phyloP scores from a whole-genome alignment of 345 rosid genomes.

The Cardamine resedifolia region DNA sequence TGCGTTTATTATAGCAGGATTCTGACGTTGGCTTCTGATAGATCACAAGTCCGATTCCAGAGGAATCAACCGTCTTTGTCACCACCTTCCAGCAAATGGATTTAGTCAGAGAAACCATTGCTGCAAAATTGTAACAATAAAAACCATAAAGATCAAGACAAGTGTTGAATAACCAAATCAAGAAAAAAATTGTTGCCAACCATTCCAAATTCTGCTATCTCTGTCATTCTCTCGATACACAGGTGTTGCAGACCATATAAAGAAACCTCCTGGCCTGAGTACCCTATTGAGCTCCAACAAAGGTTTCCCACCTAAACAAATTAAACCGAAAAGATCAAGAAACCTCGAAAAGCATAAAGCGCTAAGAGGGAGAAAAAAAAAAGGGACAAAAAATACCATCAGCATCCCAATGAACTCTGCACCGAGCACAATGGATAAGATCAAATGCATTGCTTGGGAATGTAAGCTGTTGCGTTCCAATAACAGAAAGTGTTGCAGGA shows the following conservation, averaged over 20 bases:
- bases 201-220: constrained; percentile 68
- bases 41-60: constrained; percentile 80
- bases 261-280: constrained; percentile 94
- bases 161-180: background rate
- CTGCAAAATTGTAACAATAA: constrained; percentile 44
- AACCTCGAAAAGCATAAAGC: background rate
- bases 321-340: constrained; percentile 1
- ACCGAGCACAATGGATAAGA: constrained; percentile 90
- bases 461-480: constrained; percentile 73
- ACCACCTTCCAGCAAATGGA: constrained; percentile 86
- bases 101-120: constrained; percentile 66
- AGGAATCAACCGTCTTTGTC: constrained; percentile 55
- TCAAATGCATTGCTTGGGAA: constrained; percentile 74
- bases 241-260: constrained; percentile 96
- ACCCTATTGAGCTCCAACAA: constrained; percentile 86
- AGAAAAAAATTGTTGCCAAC: constrained; percentile 38
- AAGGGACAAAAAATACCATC: constrained; percentile 50
- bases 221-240: constrained; percentile 66
- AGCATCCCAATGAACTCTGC: constrained; percentile 98
- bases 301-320: constrained; percentile 77
- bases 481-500: constrained; percentile 87
- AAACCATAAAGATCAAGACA: background rate
- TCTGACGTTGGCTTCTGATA: constrained; percentile 73
- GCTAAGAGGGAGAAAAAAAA: background rate
- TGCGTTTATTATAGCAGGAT: constrained; percentile 65